A percentile compares a stretch with the other conserved stretches of the same genome.
Conservation (phyloP, 176 grass and related monocot species). For the Ampelocalamus luodianensis region DNA sequence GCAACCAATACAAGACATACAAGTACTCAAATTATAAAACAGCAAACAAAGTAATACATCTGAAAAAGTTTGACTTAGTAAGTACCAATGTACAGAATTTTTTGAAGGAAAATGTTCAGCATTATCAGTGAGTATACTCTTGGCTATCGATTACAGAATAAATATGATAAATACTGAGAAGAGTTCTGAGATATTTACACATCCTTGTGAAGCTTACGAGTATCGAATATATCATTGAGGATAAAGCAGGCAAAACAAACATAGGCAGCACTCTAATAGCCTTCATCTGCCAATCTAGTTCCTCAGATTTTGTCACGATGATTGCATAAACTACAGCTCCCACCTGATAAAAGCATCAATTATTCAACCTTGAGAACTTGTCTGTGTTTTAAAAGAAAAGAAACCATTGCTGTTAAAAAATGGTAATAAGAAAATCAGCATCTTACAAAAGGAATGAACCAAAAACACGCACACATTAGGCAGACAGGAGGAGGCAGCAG, state of each 20-base stretch:
- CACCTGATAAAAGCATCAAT: conserved; percentile 53
- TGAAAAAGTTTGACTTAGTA: background rate
- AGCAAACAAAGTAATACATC: background rate
- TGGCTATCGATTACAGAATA: background rate
- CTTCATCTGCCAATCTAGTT: conserved; percentile 80
- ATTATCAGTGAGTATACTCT: background rate
- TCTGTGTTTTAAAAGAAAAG: background rate
- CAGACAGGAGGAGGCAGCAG: background rate
- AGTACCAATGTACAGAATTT: background rate
- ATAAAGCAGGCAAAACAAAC: conserved; percentile 75
- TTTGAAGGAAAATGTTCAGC: background rate
- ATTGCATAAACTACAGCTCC: conserved; percentile 75
- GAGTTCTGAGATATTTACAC: conserved; percentile 59
- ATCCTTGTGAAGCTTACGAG: conserved; percentile 77
- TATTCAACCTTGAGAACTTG: background rate
- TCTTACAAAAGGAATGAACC: background rate
- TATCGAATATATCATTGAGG: conserved; percentile 68
- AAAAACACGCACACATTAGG: background rate
- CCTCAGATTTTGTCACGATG: conserved; percentile 66
- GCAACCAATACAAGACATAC: background rate
- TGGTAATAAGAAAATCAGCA: background rate
- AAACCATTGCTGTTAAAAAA: background rate
- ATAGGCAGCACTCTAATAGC: conserved; percentile 75
- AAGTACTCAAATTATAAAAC: background rate
- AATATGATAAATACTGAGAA: background rate